Evolutionary conservation across 2,329 filamentous ascomycete species (phyloP).

Genomic region (Aspergillus viridinutans): DNA sequence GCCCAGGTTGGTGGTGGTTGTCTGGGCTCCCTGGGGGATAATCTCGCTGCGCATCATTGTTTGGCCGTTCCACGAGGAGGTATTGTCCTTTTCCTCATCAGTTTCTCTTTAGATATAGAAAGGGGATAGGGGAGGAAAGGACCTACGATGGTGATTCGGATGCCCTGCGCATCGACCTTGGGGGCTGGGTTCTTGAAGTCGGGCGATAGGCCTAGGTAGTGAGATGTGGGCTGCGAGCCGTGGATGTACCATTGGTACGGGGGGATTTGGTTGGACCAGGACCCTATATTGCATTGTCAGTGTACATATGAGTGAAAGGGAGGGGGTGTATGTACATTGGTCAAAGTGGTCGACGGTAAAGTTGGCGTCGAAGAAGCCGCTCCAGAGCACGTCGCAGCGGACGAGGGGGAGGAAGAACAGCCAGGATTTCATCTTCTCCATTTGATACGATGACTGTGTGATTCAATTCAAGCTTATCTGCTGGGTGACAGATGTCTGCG

Average conservation of each 20-base stretch:
- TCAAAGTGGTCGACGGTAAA: slow-evolving; percentile 22
- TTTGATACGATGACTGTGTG: background rate
- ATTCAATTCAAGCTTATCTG: background rate
- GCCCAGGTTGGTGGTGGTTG: slow-evolving; percentile 59
- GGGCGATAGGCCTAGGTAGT: slow-evolving; percentile 60
- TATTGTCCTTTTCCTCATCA: slow-evolving; percentile 14
- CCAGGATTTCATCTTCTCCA: slow-evolving; percentile 10
- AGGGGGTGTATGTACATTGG: slow-evolving; percentile 19
- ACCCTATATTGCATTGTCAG: slow-evolving; percentile 40
- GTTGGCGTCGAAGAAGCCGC: slow-evolving; percentile 23
- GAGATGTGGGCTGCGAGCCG: slow-evolving; percentile 46
- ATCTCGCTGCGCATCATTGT: slow-evolving; percentile 69
- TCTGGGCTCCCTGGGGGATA: slow-evolving; percentile 57
- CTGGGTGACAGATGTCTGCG: too few relatives aligned
- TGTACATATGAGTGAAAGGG: too few relatives aligned
- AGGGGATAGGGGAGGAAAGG: background rate
- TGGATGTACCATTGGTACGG: slow-evolving; percentile 76
- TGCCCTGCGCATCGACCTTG: slow-evolving; percentile 57
- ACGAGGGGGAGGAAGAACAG: slow-evolving; percentile 6
- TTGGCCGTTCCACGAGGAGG: slow-evolving; percentile 67
- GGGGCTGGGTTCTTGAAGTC: slow-evolving; percentile 64
- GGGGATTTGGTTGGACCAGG: slow-evolving; percentile 64
- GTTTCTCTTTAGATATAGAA: background rate
- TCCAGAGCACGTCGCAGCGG: slow-evolving; percentile 25
- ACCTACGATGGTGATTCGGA: slow-evolving; percentile 58